phyloP scores from a whole-genome alignment of 768 basidiomycete genomes.

The Pulveroboletus sp. region DNA sequence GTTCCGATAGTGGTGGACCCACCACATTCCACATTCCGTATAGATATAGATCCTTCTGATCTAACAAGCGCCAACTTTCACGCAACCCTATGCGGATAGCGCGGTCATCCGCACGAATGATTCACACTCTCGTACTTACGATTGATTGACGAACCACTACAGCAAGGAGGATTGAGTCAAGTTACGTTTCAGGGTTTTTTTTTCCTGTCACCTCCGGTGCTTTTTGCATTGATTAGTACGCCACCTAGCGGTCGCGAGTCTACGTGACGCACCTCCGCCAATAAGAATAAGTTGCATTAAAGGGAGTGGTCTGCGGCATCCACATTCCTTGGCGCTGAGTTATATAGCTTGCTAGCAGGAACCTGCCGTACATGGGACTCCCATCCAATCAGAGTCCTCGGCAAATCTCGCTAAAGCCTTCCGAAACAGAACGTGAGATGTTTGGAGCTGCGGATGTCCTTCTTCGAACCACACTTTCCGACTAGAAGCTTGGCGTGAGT shows the following conservation, averaged over 20 bases:
- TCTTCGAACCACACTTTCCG: background rate
- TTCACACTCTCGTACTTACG: background rate
- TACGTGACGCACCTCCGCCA: too few relatives aligned
- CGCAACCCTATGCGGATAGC: background rate
- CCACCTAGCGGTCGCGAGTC: background rate
- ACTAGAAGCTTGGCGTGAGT: background rate
- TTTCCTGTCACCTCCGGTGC: background rate
- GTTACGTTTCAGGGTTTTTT: background rate
- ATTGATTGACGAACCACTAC: background rate
- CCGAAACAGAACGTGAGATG: too few relatives aligned
- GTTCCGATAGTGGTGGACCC: too few relatives aligned
- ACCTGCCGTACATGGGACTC: too few relatives aligned
- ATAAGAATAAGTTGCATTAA: too few relatives aligned
- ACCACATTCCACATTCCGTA: background rate
- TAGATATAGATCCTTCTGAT: conserved; percentile 9
- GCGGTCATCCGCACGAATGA: background rate
- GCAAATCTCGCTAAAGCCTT: too few relatives aligned
- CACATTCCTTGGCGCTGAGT: too few relatives aligned
- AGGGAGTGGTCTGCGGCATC: too few relatives aligned
- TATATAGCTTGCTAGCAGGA: too few relatives aligned
- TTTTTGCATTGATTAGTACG: background rate
- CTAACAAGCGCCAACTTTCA: background rate
- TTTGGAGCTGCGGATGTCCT: too few relatives aligned
- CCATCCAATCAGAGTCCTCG: too few relatives aligned
- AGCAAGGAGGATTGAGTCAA: conserved; percentile 1